These are phyloP conservation scores for Metschnikowia continentalis DNA, from an alignment of 805 yeast genomes.

Conservation along the genomic window DNA sequence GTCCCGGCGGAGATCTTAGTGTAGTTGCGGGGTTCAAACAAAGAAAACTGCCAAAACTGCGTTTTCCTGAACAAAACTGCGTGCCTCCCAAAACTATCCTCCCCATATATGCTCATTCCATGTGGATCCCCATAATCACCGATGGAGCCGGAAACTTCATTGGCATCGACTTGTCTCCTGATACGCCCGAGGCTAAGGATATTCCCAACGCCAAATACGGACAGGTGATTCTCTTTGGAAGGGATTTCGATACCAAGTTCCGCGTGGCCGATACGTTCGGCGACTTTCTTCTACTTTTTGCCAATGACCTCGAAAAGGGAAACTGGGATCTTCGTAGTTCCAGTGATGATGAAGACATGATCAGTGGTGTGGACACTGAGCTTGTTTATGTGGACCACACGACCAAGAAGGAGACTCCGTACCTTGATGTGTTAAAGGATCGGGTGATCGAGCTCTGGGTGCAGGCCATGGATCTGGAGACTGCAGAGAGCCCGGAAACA, in stretches of 20 bases:
- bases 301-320: conserved; percentile 83
- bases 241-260: conserved; percentile 88
- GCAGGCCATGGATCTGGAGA: conserved; percentile 17
- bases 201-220: conserved; percentile 53
- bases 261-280: conserved; percentile 88
- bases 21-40: neutral
- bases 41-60: neutral
- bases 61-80: conserved; percentile 50
- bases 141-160: conserved; percentile 90
- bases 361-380: conserved; percentile 62
- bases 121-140: conserved; percentile 88
- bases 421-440: conserved; percentile 38
- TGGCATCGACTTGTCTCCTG: conserved; percentile 66
- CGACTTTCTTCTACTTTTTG: conserved; percentile 75
- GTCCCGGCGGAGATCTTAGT: neutral
- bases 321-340: conserved; percentile 60
- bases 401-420: conserved; percentile 38
- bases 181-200: conserved; percentile 4
- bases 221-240: conserved; percentile 87
- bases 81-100: conserved; percentile 76
- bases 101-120: conserved; percentile 77
- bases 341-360: conserved; percentile 44
- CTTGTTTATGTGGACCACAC: conserved; percentile 63
- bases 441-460: conserved; percentile 35
- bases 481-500: conserved; percentile 1